A percentile compares a stretch with the other conserved stretches of the same genome.
These are phyloP conservation scores for Fraxinus floribunda DNA, from an alignment of 305 asterid species.

Conservation along the genomic window DNA sequence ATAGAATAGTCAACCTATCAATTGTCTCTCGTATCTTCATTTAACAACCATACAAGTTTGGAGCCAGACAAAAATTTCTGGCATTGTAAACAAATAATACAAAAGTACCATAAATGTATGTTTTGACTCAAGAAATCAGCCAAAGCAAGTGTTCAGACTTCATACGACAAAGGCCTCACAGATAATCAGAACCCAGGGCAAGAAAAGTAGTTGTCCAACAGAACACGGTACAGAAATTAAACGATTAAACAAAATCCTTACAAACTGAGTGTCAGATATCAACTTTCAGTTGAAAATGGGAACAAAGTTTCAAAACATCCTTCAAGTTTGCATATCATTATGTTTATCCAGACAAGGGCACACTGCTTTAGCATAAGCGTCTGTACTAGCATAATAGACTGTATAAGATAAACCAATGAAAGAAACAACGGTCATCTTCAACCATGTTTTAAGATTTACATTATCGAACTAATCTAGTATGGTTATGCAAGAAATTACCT, in stretches of 20 bases:
- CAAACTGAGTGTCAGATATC: not conserved
- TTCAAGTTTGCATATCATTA: not conserved
- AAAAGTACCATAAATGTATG: not conserved
- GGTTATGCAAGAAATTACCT: too few relatives aligned
- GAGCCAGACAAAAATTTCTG: not conserved
- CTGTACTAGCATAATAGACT: not conserved
- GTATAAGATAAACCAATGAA: not conserved
- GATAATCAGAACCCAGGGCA: not conserved
- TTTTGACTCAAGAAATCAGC: constrained; percentile 4
- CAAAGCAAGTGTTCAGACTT: not conserved
- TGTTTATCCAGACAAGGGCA: not conserved
- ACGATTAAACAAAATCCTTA: not conserved
- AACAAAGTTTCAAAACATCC: not conserved
- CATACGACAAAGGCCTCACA: not conserved
- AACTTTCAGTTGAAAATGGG: not conserved
- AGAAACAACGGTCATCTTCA: not conserved
- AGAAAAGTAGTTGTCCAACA: not conserved
- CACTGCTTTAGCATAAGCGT: not conserved
- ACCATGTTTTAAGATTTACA: not conserved
- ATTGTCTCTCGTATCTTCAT: not conserved
- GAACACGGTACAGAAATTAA: not conserved
- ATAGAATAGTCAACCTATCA: not conserved
- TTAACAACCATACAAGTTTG: not conserved
- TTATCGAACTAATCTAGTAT: not conserved
- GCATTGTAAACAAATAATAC: not conserved